Percentiles rank a stretch among this genome's conserved stretches.
Evolutionary conservation across 495 filamentous ascomycete genomes (phyloP).

Genomic region (Neurospora discreta): DNA sequence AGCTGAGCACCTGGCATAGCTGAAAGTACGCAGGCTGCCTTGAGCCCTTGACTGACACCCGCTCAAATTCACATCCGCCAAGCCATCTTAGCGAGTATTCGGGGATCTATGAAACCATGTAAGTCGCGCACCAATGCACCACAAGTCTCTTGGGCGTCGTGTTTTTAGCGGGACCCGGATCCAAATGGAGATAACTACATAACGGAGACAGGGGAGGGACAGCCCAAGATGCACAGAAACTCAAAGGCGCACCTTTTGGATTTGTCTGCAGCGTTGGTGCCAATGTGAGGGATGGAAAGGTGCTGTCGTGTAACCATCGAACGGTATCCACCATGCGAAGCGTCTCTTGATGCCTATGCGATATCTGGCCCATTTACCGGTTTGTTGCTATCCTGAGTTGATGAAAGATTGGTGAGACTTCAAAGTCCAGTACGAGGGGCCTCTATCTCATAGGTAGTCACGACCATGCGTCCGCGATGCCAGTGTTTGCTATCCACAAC

Average conservation of each 20-base stretch:
- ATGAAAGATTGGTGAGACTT: background rate
- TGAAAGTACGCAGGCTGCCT: background rate
- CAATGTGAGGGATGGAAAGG: background rate
- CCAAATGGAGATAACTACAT: background rate
- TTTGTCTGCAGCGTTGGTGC: background rate
- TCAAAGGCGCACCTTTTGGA: background rate
- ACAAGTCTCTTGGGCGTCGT: background rate
- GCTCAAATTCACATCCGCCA: background rate
- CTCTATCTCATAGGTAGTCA: background rate
- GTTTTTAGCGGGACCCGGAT: background rate
- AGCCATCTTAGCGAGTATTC: background rate
- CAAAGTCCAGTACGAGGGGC: background rate
- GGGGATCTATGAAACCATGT: background rate
- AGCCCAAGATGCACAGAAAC: background rate
- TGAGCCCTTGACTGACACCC: background rate
- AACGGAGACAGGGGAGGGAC: background rate
- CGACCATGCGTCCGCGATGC: background rate
- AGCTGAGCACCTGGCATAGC: background rate
- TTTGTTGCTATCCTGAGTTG: background rate
- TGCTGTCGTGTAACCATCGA: slow-evolving; percentile 6
- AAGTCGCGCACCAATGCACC: background rate
- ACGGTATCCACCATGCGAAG: slow-evolving; percentile 3
- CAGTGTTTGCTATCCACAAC: background rate
- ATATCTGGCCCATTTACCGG: background rate
- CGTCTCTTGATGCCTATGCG: background rate